Conservation (phyloP, 2,329 filamentous ascomycete genomes). For the Colletotrichum horii region DNA sequence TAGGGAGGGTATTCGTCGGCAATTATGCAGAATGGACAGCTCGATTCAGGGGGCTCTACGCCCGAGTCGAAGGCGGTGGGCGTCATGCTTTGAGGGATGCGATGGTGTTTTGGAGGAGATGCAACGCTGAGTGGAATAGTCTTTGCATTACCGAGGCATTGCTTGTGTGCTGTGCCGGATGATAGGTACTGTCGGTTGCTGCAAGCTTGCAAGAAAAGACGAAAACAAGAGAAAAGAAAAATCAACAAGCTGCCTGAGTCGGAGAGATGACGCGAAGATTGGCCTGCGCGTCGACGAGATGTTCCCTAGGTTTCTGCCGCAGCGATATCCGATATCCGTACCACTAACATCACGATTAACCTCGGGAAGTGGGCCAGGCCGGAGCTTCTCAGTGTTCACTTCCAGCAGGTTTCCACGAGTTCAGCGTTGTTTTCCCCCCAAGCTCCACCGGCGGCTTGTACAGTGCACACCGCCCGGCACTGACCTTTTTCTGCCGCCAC, state of each 20-base stretch:
- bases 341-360: slow-evolving; percentile 4
- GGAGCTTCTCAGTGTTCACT: not conserved
- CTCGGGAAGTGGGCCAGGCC: slow-evolving; percentile 17
- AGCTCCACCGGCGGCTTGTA: not conserved
- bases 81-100: slow-evolving; percentile 1
- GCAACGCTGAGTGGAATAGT: not conserved
- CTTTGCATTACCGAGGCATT: not conserved
- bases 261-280: not conserved
- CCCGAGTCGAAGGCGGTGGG: slow-evolving; percentile 19
- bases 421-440: not conserved
- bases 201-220: too few species aligned
- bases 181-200: not conserved
- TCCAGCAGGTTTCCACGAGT: not conserved
- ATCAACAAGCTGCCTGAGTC: not conserved
- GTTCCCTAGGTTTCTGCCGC: not conserved
- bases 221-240: not conserved
- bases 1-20: slow-evolving; percentile 53
- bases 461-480: not conserved
- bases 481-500: slow-evolving; percentile 7
- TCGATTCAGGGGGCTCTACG: slow-evolving; percentile 29
- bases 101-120: not conserved
- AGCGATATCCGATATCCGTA: not conserved
- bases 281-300: not conserved
- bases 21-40: slow-evolving; percentile 70
- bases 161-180: not conserved